Evolutionary conservation across 176 grass and related monocot species (phyloP), one percentile per base, ranked within the genome.

Genomic region (Carex pumila): DNA sequence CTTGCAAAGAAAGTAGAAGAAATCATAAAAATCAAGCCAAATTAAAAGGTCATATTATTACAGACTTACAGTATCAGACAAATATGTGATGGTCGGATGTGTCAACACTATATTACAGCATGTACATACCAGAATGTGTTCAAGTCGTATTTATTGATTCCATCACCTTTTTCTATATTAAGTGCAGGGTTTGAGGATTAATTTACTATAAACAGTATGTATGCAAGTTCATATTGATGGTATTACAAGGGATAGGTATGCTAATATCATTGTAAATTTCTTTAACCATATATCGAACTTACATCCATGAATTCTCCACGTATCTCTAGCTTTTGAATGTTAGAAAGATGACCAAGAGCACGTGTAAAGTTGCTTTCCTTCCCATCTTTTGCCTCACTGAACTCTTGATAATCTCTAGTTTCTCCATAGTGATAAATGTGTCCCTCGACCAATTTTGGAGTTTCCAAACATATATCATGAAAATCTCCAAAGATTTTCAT

Each of bases 261-360:
- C 4, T 17, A 47, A 73, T 37, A 17, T 37, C 37, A 6, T 1
- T 5, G 3, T 73, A 73, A 41, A 43, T 3, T 1, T 3, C 6
- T 19, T 73, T 43, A 73, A 73, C 1, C 69, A 79, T 69, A 88
- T 66, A 76, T 47, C 61, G 29, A 87, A 56, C 71, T 86, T 86
- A 88, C 84, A 77, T 71, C 32, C 36, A 79, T 32, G 39, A 82
- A 37, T 3, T 65, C 84, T 34, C 61, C 80, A 10, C 31, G 5
- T 58, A 90, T 17, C n/a, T 5, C 29, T 50, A 90, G 87, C 70
- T 65, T 70, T 82, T 85, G 79, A 93, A 85, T 65, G 71, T 84
- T 78, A 49, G 78, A 70, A 84, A 81, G 58, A 11, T 56, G 87
- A 82, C 76, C 61, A 87, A 87, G n/a, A 84, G 80, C 79, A 64